These are phyloP conservation scores for Kwoniella pini DNA, from an alignment of 768 basidiomycete species.

Conservation along the genomic window DNA sequence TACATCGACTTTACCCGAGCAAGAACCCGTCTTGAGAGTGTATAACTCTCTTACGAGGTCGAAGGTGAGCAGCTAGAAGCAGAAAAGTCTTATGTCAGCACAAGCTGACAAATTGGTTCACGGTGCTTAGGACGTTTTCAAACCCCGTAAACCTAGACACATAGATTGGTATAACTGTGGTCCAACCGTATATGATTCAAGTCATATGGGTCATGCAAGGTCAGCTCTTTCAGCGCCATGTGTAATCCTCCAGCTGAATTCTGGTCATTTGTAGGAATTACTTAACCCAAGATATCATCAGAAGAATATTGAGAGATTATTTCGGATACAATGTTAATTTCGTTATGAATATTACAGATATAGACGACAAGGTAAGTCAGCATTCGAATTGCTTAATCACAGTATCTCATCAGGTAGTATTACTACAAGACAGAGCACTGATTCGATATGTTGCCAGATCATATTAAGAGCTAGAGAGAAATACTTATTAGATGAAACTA, in stretches of 20 bases:
- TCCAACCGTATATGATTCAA: slow-evolving; percentile 96
- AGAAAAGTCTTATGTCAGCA: no score
- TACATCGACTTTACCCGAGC: slow-evolving; percentile 48
- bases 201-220: slow-evolving; percentile 99
- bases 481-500: slow-evolving; percentile 54
- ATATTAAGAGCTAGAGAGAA: slow-evolving; percentile 80
- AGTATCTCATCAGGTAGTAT: no score
- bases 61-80: slow-evolving; percentile 69
- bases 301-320: slow-evolving; percentile 89
- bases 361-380: slow-evolving; percentile 86
- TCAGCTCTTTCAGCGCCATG: slow-evolving; percentile 52
- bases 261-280: slow-evolving; percentile 71
- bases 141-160: slow-evolving; percentile 58
- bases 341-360: slow-evolving; percentile 99
- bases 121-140: slow-evolving; percentile 71
- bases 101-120: neutral
- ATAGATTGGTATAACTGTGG: slow-evolving; percentile 96
- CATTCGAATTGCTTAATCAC: no score
- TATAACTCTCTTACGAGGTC: slow-evolving; percentile 90
- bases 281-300: slow-evolving; percentile 87
- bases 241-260: neutral
- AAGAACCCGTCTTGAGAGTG: slow-evolving; percentile 72
- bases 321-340: slow-evolving; percentile 98
- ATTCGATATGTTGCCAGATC: slow-evolving; percentile 63
- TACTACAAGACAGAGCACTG: no score